Evolutionary conservation across 257 asterid genomes (phyloP).

Genomic region (Sherardia arvensis): DNA sequence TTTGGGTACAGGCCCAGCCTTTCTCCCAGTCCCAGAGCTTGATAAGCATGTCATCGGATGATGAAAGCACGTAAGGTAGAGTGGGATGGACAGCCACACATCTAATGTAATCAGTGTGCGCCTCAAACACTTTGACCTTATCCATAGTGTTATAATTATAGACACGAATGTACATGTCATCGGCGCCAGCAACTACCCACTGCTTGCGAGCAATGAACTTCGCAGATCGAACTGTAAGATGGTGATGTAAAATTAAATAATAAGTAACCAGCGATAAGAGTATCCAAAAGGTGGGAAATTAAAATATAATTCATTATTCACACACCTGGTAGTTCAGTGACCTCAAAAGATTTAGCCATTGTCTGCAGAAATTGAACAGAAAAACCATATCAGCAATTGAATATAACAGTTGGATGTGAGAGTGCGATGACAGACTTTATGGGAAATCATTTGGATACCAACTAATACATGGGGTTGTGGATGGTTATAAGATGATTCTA

Average conservation of each 20-base stretch:
- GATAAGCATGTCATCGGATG: conserved; percentile 99
- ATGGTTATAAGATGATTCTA: neutral
- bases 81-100: conserved; percentile 98
- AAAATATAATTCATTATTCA: conserved; percentile 15
- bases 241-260: conserved; percentile 15
- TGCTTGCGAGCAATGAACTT: conserved; percentile 90
- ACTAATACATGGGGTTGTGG: neutral
- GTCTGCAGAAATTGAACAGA: conserved; percentile 45
- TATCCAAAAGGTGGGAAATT: neutral
- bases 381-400: conserved; percentile 14
- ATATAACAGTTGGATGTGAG: neutral
- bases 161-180: conserved; percentile 94
- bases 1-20: conserved; percentile 95
- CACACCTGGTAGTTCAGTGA: conserved; percentile 91
- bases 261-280: conserved; percentile 3
- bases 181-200: conserved; percentile 99
- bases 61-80: conserved; percentile 87
- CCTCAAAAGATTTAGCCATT: conserved; percentile 90
- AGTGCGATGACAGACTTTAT: neutral
- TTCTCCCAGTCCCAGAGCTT: conserved; percentile 99
- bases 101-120: conserved; percentile 95
- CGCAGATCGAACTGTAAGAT: conserved; percentile 84
- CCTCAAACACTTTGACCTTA: conserved; percentile 93
- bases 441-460: neutral
- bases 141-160: conserved; percentile 98